Evolutionary conservation across 441 rosid genomes (phyloP).

Genomic region (Erysimum pusillum): DNA sequence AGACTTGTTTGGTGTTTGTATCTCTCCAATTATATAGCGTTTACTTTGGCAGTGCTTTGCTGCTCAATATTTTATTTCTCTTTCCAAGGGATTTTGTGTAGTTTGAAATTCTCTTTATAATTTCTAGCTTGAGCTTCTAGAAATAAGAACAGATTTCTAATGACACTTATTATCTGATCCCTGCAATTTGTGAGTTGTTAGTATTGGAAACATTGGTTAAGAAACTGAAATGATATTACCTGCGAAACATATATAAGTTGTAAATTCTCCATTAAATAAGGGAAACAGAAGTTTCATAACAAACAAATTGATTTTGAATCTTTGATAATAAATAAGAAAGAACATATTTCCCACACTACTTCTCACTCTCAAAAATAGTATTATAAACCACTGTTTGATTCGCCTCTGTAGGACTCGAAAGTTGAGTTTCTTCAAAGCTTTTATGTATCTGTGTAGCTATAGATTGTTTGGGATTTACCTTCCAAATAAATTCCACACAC

Average conservation of each 20-base stretch:
- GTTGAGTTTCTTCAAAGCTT: constrained; percentile 25
- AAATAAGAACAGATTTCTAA: constrained; percentile 10
- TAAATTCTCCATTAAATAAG: background rate
- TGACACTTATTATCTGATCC: constrained; percentile 7
- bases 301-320: constrained; percentile 24
- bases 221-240: background rate
- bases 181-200: background rate
- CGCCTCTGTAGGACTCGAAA: constrained; percentile 8
- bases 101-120: constrained; percentile 27
- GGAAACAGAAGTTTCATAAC: constrained; percentile 1
- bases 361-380: constrained; percentile 33
- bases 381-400: constrained; percentile 17
- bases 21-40: constrained; percentile 36
- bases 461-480: constrained; percentile 46
- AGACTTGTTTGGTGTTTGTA: constrained; percentile 34
- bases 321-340: constrained; percentile 9
- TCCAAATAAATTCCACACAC: constrained; percentile 82
- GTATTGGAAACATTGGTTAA: background rate
- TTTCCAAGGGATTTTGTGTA: constrained; percentile 26
- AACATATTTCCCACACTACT: background rate
- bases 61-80: constrained; percentile 33
- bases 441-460: constrained; percentile 8
- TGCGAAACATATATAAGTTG: background rate
- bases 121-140: constrained; percentile 30
- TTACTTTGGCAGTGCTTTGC: constrained; percentile 48